These are phyloP conservation scores for Phlyctochytrium arcticum DNA, from an alignment of 192 early-diverging fungal genomes.

Conservation along the genomic window DNA sequence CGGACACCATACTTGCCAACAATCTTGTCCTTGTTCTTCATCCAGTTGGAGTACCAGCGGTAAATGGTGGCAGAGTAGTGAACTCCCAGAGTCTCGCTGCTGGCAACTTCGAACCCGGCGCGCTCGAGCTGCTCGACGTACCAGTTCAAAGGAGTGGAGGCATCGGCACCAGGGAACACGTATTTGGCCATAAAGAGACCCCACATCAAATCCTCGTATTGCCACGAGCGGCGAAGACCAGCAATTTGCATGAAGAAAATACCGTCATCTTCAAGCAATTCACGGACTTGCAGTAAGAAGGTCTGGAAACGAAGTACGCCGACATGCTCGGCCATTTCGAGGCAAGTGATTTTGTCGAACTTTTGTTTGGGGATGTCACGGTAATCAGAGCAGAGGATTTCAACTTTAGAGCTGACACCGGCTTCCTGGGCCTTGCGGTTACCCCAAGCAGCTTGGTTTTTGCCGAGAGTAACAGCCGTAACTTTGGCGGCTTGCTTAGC, in stretches of 20 bases:
- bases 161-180: constrained; percentile 97
- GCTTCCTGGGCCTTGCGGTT: constrained; percentile 75
- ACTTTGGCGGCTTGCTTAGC: constrained; percentile 86
- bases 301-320: constrained; percentile 84
- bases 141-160: constrained; percentile 95
- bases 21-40: constrained; percentile 85
- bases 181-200: constrained; percentile 99
- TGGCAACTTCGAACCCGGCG: constrained; percentile 90
- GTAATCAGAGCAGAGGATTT: constrained; percentile 93
- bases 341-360: constrained; percentile 95
- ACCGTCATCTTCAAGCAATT: constrained; percentile 96
- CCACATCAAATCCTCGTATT: constrained; percentile 81
- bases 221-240: constrained; percentile 80
- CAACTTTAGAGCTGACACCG: constrained; percentile 74
- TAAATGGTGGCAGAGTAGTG: constrained; percentile 96
- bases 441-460: constrained; percentile 89
- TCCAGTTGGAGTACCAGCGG: constrained; percentile 98
- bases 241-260: constrained; percentile 98
- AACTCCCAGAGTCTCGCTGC: constrained; percentile 86
- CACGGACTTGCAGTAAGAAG: constrained; percentile 87
- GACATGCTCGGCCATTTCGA: constrained; percentile 99
- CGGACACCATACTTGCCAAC: constrained; percentile 80
- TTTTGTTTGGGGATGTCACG: constrained; percentile 92
- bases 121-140: constrained; percentile 88
- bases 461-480: constrained; percentile 88